These are phyloP conservation scores for Fragilariopsis cylindrus DNA, from an alignment of 108 stramenopile species.

Conservation along the genomic window DNA sequence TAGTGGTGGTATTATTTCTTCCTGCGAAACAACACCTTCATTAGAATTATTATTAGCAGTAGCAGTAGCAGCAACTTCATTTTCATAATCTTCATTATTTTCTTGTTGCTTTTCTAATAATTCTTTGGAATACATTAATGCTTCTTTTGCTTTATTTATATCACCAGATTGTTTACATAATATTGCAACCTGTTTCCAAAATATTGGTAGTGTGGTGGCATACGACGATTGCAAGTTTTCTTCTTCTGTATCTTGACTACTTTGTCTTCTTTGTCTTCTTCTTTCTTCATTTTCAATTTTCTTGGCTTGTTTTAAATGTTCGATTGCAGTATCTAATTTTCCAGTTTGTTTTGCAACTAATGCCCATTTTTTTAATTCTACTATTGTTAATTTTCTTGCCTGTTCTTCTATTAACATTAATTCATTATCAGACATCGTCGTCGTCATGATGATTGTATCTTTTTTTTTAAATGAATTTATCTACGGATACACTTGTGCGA, in stretches of 20 bases:
- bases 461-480: too few species aligned
- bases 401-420: not conserved
- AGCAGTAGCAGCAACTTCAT: not conserved
- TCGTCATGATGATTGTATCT: too few species aligned
- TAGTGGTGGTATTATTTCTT: too few species aligned
- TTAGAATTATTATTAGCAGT: too few species aligned
- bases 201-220: constrained; percentile 2
- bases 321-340: not conserved
- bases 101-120: constrained; percentile 20
- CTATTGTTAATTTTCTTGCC: constrained; percentile 2
- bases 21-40: too few species aligned
- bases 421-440: not conserved
- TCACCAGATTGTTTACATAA: constrained; percentile 30
- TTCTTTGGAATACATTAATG: constrained; percentile 35
- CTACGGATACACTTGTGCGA: too few species aligned
- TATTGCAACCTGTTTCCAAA: constrained; percentile 29
- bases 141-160: constrained; percentile 33
- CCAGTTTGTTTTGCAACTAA: not conserved
- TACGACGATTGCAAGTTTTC: too few species aligned
- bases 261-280: not conserved
- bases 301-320: constrained; percentile 11
- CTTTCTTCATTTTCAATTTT: constrained; percentile 8
- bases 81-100: not conserved
- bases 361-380: constrained; percentile 8
- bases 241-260: not conserved